Conservation (phyloP, 2,329 filamentous ascomycete species). For the Neopestalotiopsis sp. region DNA sequence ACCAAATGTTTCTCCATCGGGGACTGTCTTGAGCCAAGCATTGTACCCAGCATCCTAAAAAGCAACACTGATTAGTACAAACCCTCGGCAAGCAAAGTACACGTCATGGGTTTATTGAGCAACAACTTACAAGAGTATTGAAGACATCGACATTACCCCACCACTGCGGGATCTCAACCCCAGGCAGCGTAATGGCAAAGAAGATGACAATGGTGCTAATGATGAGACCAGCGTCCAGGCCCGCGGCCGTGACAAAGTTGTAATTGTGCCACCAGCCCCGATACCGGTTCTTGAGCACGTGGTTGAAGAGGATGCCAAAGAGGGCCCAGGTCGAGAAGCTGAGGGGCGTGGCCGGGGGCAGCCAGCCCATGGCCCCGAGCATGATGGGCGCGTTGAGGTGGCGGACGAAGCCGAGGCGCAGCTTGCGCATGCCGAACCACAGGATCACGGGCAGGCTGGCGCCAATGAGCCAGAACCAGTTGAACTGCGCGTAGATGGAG, state of each 20-base stretch:
- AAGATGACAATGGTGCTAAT: constrained; percentile 44
- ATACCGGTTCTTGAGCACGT: constrained; percentile 56
- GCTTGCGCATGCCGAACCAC: constrained; percentile 49
- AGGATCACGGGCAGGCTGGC: constrained; percentile 52
- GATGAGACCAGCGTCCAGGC: constrained; percentile 45
- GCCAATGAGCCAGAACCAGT: constrained; percentile 62
- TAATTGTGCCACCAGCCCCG: constrained; percentile 64
- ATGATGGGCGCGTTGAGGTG: constrained; percentile 64
- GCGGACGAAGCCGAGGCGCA: constrained; percentile 47
- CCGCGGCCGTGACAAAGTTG: constrained; percentile 47
- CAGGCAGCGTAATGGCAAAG: constrained; percentile 43
- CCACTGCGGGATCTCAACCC: constrained; percentile 45
- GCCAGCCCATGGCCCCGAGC: constrained; percentile 57
- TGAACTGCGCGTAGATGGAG: constrained; percentile 55
- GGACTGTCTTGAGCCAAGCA: constrained; percentile 19
- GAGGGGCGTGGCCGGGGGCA: constrained; percentile 65
- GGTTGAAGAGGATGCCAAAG: constrained; percentile 64
- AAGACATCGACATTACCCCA: constrained; percentile 58
- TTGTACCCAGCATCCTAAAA: constrained; percentile 17
- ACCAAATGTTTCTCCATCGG: constrained; percentile 19
- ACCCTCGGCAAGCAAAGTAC: background rate
- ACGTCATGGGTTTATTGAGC: constrained; percentile 19
- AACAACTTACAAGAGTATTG: constrained; percentile 41
- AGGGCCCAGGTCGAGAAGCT: constrained; percentile 65
- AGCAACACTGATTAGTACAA: background rate